Evolutionary conservation across 768 basidiomycete species (phyloP).

Genomic region (Mycena albidolilacea): DNA sequence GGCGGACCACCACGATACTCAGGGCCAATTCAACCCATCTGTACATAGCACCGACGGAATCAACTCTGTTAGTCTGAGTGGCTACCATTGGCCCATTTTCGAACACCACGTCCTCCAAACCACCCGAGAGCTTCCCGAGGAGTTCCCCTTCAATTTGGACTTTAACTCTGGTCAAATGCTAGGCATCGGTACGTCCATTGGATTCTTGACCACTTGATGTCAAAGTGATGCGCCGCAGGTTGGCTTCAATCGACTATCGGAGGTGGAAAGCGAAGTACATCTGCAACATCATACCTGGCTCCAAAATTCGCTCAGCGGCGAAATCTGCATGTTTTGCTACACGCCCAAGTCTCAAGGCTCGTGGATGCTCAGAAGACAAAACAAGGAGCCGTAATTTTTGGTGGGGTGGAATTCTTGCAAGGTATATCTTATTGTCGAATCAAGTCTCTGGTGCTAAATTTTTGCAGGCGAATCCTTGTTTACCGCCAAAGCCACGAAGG

Average conservation of each 20-base stretch:
- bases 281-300: constrained; percentile 42
- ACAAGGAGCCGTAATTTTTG: background rate
- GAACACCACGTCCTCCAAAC: constrained; percentile 46
- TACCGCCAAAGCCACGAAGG: background rate
- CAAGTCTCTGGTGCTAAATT: background rate
- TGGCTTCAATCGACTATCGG: constrained; percentile 46
- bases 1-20: constrained; percentile 54
- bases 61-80: constrained; percentile 48
- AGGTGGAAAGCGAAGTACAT: constrained; percentile 38
- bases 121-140: constrained; percentile 32
- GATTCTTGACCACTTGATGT: too few species aligned
- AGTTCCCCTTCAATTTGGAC: constrained; percentile 30
- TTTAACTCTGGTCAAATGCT: constrained; percentile 47
- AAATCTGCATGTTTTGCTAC: constrained; percentile 13
- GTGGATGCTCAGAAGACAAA: background rate
- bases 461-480: background rate
- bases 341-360: background rate
- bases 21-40: constrained; percentile 54
- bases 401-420: background rate
- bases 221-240: constrained; percentile 18
- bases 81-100: constrained; percentile 45
- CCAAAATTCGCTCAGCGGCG: too few species aligned
- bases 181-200: constrained; percentile 40
- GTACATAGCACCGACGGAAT: constrained; percentile 54
- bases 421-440: background rate